A percentile compares a stretch with the other conserved stretches of the same genome.
Conservation (phyloP, 805 yeast genomes). For the Wickerhamiella allomyrinae region DNA sequence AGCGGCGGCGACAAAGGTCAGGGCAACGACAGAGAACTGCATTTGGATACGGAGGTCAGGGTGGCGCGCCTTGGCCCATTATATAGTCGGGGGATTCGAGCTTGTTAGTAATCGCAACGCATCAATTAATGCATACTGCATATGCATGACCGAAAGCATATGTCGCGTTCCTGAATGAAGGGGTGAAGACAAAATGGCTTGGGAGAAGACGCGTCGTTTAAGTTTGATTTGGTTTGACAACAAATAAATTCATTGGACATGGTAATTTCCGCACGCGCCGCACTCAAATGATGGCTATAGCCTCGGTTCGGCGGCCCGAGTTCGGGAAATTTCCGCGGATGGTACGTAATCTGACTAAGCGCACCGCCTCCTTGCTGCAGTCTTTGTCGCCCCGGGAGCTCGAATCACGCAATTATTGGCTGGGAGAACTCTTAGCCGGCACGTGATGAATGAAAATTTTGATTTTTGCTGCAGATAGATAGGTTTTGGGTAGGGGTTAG, state of each 20-base stretch:
- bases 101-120: background rate
- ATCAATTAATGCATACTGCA: background rate
- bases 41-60: conserved; percentile 1
- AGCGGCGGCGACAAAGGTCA: conserved; percentile 12
- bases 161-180: background rate
- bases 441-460: background rate
- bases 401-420: background rate
- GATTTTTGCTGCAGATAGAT: too few species aligned
- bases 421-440: background rate
- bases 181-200: too few species aligned
- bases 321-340: too few species aligned
- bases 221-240: too few species aligned
- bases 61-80: background rate
- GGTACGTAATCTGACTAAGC: background rate
- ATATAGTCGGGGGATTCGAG: background rate
- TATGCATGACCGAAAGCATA: background rate
- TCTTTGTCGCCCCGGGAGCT: background rate
- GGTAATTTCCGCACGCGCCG: too few species aligned
- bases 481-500: too few species aligned
- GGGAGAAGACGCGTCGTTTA: too few species aligned
- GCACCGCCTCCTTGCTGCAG: conserved; percentile 1
- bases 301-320: too few species aligned
- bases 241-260: too few species aligned
- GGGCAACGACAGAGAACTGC: conserved; percentile 14
- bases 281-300: too few species aligned